Evolutionary conservation across 345 rosid species (phyloP).

Genomic region (Acer saccharum): DNA sequence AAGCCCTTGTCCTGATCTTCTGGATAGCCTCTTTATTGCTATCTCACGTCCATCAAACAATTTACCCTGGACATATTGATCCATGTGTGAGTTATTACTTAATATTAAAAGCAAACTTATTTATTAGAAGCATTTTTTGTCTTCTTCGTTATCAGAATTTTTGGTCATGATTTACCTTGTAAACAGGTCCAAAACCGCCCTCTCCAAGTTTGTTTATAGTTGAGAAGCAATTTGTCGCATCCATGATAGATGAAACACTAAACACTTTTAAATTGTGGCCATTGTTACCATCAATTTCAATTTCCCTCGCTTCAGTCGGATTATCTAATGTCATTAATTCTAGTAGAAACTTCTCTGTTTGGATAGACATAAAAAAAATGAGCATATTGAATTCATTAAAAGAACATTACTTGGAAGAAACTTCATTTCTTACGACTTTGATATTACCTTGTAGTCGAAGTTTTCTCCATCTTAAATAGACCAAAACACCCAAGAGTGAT

Average conservation of each 20-base stretch:
- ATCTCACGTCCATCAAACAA: constrained; percentile 18
- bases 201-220: no score
- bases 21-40: constrained; percentile 28
- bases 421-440: no score
- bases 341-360: no score
- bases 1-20: constrained; percentile 28
- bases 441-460: constrained; percentile 3
- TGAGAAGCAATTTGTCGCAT: no score
- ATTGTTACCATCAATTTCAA: no score
- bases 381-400: not conserved
- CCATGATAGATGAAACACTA: no score
- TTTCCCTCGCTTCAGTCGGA: not conserved
- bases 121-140: no score
- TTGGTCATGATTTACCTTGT: not conserved
- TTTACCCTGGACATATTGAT: constrained; percentile 9
- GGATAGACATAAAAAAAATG: not conserved
- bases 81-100: not conserved
- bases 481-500: not conserved
- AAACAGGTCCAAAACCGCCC: no score
- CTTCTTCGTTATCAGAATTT: not conserved
- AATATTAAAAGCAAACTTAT: not conserved
- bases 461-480: constrained; percentile 8
- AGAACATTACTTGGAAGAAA: not conserved
- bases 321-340: constrained; percentile 3
- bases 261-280: no score